A percentile compares a stretch with the other conserved stretches of the same genome.
Evolutionary conservation across 306 rosid species (phyloP).

Genomic region (Phaseolus lunatus): DNA sequence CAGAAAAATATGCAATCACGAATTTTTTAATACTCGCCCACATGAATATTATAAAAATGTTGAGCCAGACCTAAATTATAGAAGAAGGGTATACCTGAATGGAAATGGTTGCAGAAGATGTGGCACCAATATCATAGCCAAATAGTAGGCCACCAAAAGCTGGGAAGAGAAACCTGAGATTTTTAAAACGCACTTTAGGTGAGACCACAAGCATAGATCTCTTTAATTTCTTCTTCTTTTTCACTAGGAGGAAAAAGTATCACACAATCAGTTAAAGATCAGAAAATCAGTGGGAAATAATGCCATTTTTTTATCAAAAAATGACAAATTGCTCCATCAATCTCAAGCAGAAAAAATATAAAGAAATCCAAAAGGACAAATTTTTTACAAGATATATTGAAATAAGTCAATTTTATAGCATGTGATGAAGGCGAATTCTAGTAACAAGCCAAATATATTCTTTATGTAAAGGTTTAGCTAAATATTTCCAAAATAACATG

Average conservation of each 20-base stretch:
- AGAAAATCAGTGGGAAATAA: constrained; percentile 30
- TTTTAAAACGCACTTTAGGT: constrained; percentile 37
- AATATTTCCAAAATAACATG: background rate
- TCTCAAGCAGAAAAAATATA: constrained; percentile 13
- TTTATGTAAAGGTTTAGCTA: background rate
- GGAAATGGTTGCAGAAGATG: constrained; percentile 84
- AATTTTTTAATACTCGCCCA: constrained; percentile 6
- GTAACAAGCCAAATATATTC: background rate
- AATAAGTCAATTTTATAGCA: constrained; percentile 21
- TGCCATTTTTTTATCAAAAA: constrained; percentile 6
- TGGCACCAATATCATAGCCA: constrained; percentile 97
- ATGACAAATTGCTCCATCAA: constrained; percentile 20
- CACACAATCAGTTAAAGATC: constrained; percentile 15
- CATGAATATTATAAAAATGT: background rate
- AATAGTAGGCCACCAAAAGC: constrained; percentile 91
- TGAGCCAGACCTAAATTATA: background rate
- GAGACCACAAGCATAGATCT: constrained; percentile 3
- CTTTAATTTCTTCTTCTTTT: constrained; percentile 3
- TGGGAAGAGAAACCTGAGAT: constrained; percentile 89
- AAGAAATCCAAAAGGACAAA: constrained; percentile 18
- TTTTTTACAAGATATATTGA: background rate
- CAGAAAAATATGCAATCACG: constrained; percentile 13
- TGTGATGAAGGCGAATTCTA: constrained; percentile 4
- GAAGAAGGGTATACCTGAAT: constrained; percentile 61
- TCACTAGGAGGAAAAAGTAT: background rate